These are phyloP conservation scores for Meira nashicola DNA, from an alignment of 1,284 basidiomycete species.

Conservation along the genomic window DNA sequence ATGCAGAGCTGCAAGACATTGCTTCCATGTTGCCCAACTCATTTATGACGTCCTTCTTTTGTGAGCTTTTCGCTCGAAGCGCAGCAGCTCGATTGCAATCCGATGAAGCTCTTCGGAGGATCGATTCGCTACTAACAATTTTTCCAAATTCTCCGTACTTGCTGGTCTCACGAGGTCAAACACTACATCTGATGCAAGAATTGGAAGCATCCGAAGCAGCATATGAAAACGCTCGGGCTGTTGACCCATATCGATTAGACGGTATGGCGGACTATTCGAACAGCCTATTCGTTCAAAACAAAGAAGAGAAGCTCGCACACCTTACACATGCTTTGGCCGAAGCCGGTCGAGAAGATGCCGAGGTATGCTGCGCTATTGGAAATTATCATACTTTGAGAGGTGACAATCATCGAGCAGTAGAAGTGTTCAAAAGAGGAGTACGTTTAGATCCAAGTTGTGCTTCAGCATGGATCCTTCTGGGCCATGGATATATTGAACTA, in stretches of 20 bases:
- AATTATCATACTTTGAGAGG: conserved; percentile 58
- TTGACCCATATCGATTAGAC: conserved; percentile 86
- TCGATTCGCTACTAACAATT: conserved; percentile 62
- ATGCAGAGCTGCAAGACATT: conserved; percentile 27
- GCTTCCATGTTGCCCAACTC: conserved; percentile 67
- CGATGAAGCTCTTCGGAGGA: conserved; percentile 29
- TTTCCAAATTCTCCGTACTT: conserved; percentile 83
- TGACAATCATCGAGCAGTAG: conserved; percentile 93
- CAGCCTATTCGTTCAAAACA: conserved; percentile 91
- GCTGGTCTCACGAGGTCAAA: conserved; percentile 57
- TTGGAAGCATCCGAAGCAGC: conserved; percentile 42
- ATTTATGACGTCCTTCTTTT: conserved; percentile 73
- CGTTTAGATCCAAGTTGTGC: conserved; percentile 90
- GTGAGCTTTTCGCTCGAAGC: conserved; percentile 81
- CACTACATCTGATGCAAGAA: conserved; percentile 27
- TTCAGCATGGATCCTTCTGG: conserved; percentile 98
- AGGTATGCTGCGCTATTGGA: conserved; percentile 92
- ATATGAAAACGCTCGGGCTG: conserved; percentile 45
- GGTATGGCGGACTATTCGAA: conserved; percentile 96
- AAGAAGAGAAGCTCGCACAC: conserved; percentile 77
- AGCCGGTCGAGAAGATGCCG: conserved; percentile 39
- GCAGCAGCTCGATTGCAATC: conserved; percentile 58
- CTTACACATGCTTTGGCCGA: conserved; percentile 65
- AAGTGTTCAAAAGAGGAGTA: conserved; percentile 88
- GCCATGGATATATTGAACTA: conserved; percentile 97